Percentiles rank a stretch among this genome's conserved stretches.
Conservation (phyloP, 179 eudicot genomes). For the Amaranthus tricolor region DNA sequence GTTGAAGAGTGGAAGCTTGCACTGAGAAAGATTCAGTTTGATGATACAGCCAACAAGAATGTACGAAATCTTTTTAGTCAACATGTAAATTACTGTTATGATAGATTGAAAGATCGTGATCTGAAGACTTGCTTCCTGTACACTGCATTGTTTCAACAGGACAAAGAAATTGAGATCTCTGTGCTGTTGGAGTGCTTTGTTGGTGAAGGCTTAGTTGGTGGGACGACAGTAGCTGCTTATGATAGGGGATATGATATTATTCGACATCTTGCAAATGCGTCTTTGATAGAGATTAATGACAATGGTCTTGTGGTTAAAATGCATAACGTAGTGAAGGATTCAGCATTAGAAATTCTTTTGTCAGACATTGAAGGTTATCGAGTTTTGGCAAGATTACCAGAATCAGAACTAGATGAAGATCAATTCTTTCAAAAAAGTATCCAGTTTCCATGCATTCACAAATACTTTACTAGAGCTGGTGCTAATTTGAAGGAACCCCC, state of each 20-base stretch:
- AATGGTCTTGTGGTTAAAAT: conserved; percentile 18
- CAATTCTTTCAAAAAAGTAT: neutral
- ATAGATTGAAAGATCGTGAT: conserved; percentile 23
- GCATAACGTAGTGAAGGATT: conserved; percentile 25
- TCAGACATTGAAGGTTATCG: conserved; percentile 19
- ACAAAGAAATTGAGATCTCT: conserved; percentile 19
- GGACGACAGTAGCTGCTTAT: conserved; percentile 15
- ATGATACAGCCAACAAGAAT: neutral
- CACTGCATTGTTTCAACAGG: conserved; percentile 26
- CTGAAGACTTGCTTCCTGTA: conserved; percentile 32
- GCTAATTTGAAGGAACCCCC: conserved; percentile 27
- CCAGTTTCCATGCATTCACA: neutral
- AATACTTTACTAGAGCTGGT: conserved; percentile 24
- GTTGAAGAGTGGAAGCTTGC: conserved; percentile 22
- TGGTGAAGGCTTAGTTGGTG: conserved; percentile 29
- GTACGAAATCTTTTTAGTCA: neutral
- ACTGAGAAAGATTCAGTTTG: conserved; percentile 2
- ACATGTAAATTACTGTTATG: conserved; percentile 25
- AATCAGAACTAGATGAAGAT: neutral
- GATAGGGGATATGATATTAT: conserved; percentile 25
- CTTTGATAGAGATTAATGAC: conserved; percentile 25
- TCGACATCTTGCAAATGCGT: conserved; percentile 15
- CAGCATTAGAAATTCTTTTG: conserved; percentile 29
- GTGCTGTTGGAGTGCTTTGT: conserved; percentile 27
- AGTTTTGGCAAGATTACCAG: conserved; percentile 5